These are phyloP conservation scores for Fraxinus ornus DNA, from an alignment of 305 asterid genomes.

Conservation along the genomic window DNA sequence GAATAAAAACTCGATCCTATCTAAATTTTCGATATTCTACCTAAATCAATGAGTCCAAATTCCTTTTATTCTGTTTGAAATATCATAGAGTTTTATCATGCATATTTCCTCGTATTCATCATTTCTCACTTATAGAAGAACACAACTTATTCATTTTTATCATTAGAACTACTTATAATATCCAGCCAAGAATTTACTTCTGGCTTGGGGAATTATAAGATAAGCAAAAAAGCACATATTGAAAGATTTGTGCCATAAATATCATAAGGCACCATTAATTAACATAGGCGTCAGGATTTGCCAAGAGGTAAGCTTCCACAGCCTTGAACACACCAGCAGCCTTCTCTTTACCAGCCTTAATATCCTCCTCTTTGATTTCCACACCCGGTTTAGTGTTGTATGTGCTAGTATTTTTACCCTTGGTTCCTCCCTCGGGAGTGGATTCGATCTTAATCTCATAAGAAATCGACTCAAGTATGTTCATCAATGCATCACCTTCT, in stretches of 20 bases:
- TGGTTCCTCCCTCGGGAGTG: slow-evolving; percentile 29
- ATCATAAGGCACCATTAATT: background rate
- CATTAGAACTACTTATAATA: background rate
- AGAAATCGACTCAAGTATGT: slow-evolving; percentile 29
- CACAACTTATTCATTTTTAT: background rate
- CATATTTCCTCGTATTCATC: background rate
- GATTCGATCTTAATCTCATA: slow-evolving; percentile 32
- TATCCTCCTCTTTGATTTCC: slow-evolving; percentile 31
- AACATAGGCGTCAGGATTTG: slow-evolving; percentile 25
- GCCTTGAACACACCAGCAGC: slow-evolving; percentile 26
- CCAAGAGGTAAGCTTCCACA: slow-evolving; percentile 32
- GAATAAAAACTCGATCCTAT: background rate
- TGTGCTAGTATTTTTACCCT: slow-evolving; percentile 21
- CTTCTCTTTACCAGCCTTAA: slow-evolving; percentile 22
- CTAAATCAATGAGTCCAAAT: background rate
- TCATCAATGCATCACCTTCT: slow-evolving; percentile 35
- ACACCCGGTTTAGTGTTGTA: slow-evolving; percentile 28
- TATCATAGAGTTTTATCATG: background rate
- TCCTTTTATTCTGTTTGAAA: background rate
- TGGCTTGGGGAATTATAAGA: background rate
- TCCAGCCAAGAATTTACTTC: background rate
- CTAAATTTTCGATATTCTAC: too few species aligned
- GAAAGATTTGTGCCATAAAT: background rate
- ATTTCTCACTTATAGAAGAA: background rate
- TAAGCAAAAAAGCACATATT: background rate